A percentile compares a stretch with the other conserved stretches of the same genome.
These are phyloP conservation scores for Daldinia loculata DNA, from an alignment of 495 filamentous ascomycete genomes.

Conservation along the genomic window DNA sequence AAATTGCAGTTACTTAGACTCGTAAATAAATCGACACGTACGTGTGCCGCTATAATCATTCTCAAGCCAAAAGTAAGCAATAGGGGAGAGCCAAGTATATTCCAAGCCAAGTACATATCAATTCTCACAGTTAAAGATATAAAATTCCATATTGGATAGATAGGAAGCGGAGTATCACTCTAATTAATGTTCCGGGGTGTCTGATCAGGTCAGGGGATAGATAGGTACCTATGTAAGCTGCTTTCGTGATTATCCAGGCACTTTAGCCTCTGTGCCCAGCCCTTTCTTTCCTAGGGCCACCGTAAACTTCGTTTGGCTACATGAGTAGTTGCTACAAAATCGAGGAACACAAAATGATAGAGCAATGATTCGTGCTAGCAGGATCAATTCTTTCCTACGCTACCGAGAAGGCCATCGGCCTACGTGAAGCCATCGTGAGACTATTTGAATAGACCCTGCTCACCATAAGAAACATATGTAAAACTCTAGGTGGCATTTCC, in stretches of 20 bases:
- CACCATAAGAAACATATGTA: not conserved
- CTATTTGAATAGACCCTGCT: not conserved
- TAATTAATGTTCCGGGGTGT: not conserved
- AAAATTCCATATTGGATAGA: too few species aligned
- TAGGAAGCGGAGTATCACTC: too few species aligned
- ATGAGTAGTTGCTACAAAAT: not conserved
- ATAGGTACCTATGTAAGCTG: not conserved
- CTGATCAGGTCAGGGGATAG: not conserved
- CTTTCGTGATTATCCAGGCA: not conserved
- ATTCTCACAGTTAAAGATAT: too few species aligned
- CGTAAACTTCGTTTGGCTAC: not conserved
- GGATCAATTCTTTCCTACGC: not conserved
- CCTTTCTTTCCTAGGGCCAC: not conserved
- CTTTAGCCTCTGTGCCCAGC: not conserved
- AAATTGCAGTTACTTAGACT: too few species aligned
- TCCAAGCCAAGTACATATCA: too few species aligned
- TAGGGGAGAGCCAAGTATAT: too few species aligned
- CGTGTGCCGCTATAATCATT: too few species aligned
- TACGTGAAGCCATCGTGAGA: not conserved
- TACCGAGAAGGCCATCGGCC: not conserved
- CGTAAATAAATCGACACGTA: too few species aligned
- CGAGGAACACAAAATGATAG: not conserved
- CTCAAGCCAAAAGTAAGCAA: too few species aligned
- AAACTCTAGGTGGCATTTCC: not conserved
- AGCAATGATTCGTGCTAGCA: not conserved